A percentile compares a stretch with the other conserved stretches of the same genome.
Evolutionary conservation across 768 basidiomycete species (phyloP).

Genomic region (Xerocomellus dryophilus): DNA sequence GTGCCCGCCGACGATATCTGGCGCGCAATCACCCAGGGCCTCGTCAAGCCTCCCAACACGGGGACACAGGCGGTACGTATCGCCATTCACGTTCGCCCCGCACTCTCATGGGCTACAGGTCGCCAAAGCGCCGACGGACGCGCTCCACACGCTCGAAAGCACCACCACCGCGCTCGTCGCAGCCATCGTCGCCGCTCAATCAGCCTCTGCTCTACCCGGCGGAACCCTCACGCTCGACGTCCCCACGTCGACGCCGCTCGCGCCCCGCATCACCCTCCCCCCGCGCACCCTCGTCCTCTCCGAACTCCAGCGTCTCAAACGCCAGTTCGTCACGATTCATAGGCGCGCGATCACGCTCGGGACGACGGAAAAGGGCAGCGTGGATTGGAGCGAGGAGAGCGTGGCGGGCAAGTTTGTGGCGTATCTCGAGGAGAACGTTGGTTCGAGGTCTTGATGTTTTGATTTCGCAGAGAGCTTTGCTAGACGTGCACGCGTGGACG

Average conservation of each 20-base stretch:
- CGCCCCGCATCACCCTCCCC: conserved; percentile 63
- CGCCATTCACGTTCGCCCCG: too few species aligned
- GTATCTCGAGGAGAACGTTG: conserved; percentile 69
- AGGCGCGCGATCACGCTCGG: conserved; percentile 86
- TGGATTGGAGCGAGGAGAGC: conserved; percentile 74
- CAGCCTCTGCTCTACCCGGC: conserved; percentile 45
- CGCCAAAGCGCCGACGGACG: conserved; percentile 81
- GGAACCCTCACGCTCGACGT: conserved; percentile 35
- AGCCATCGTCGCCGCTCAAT: conserved; percentile 65
- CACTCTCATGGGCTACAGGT: conserved; percentile 42
- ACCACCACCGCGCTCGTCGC: conserved; percentile 69
- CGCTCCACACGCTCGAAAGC: conserved; percentile 80
- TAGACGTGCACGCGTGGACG: too few species aligned
- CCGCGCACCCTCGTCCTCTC: conserved; percentile 73
- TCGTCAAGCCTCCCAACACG: conserved; percentile 82
- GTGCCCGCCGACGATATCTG: conserved; percentile 72
- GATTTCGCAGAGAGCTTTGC: too few species aligned
- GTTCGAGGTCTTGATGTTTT: conserved; percentile 38
- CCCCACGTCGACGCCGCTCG: conserved; percentile 45
- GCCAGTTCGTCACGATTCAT: conserved; percentile 88
- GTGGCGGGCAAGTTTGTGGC: conserved; percentile 66
- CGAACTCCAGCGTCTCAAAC: conserved; percentile 84
- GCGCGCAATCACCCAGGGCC: conserved; percentile 74
- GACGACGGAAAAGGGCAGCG: conserved; percentile 68
- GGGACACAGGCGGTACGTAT: conserved; percentile 67